Evolutionary conservation across 768 basidiomycete species (phyloP).

Genomic region (Postia placenta): DNA sequence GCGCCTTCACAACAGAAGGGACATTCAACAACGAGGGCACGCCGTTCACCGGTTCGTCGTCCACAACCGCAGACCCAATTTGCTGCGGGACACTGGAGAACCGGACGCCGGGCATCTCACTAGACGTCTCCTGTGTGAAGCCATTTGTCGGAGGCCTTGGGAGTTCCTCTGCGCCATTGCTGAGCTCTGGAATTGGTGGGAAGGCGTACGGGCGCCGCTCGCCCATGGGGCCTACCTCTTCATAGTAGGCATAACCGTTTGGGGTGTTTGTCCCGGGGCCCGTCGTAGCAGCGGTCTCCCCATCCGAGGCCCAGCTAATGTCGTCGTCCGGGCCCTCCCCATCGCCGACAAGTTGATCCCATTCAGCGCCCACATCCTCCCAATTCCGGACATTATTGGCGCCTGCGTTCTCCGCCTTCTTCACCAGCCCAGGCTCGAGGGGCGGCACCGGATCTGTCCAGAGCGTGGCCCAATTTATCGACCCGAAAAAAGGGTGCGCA

Average conservation of each 20-base stretch:
- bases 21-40: slow-evolving; percentile 13
- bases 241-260: slow-evolving; percentile 11
- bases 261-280: background rate
- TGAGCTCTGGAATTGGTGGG: slow-evolving; percentile 8
- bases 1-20: slow-evolving; percentile 10
- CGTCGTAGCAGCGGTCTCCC: slow-evolving; percentile 19
- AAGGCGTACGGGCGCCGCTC: slow-evolving; percentile 31
- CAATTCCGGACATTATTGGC: slow-evolving; percentile 1
- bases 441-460: slow-evolving; percentile 61
- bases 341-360: slow-evolving; percentile 55
- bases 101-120: slow-evolving; percentile 15
- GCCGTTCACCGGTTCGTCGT: slow-evolving; percentile 6
- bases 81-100: slow-evolving; percentile 9
- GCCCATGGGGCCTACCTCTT: slow-evolving; percentile 39
- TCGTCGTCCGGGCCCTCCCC: slow-evolving; percentile 39
- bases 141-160: background rate
- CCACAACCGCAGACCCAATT: background rate
- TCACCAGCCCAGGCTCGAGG: slow-evolving; percentile 52
- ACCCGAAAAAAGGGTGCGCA: slow-evolving; percentile 54
- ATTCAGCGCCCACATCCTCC: slow-evolving; percentile 30
- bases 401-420: slow-evolving; percentile 24
- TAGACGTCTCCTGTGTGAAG: background rate
- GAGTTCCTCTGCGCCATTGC: slow-evolving; percentile 8
- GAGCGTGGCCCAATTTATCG: slow-evolving; percentile 53
- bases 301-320: slow-evolving; percentile 49